A percentile compares a stretch with the other conserved stretches of the same genome.
phyloP scores from a whole-genome alignment of 148 eudicot genomes.

The Polygonum aviculare region DNA sequence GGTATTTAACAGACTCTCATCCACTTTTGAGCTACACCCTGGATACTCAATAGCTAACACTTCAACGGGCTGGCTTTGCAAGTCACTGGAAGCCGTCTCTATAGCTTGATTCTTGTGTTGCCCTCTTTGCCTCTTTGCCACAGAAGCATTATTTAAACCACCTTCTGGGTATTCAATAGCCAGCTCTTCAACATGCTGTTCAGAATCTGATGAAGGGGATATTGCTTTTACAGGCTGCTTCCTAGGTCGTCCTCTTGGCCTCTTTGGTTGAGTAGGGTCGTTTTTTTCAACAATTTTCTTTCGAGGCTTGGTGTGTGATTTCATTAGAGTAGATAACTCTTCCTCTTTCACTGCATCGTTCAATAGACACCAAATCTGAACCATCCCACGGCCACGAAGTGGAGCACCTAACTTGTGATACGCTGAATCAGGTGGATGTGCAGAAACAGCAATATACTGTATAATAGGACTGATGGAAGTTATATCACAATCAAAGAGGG shows the following conservation, averaged over 20 bases:
- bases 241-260: conserved; percentile 19
- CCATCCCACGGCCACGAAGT: conserved; percentile 73
- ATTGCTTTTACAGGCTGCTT: conserved; percentile 25
- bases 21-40: conserved; percentile 9
- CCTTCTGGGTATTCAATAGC: conserved; percentile 29
- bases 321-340: conserved; percentile 21
- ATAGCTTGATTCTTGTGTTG: conserved; percentile 39
- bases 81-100: conserved; percentile 12
- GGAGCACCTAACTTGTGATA: conserved; percentile 82
- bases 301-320: conserved; percentile 18
- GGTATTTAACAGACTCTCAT: background rate
- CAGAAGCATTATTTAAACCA: conserved; percentile 14
- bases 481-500: background rate
- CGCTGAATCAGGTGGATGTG: conserved; percentile 94
- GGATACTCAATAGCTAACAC: conserved; percentile 24
- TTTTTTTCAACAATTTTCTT: conserved; percentile 16
- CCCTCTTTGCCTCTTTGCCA: conserved; percentile 39
- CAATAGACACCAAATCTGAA: conserved; percentile 82
- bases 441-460: conserved; percentile 89
- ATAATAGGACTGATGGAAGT: conserved; percentile 11
- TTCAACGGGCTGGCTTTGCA: conserved; percentile 18
- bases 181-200: conserved; percentile 25
- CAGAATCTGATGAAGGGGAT: conserved; percentile 16
- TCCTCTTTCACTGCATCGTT: conserved; percentile 22
- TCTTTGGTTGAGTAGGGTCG: conserved; percentile 17